phyloP scores from a whole-genome alignment of 108 stramenopile genomes.

The Fistulifera solaris region DNA sequence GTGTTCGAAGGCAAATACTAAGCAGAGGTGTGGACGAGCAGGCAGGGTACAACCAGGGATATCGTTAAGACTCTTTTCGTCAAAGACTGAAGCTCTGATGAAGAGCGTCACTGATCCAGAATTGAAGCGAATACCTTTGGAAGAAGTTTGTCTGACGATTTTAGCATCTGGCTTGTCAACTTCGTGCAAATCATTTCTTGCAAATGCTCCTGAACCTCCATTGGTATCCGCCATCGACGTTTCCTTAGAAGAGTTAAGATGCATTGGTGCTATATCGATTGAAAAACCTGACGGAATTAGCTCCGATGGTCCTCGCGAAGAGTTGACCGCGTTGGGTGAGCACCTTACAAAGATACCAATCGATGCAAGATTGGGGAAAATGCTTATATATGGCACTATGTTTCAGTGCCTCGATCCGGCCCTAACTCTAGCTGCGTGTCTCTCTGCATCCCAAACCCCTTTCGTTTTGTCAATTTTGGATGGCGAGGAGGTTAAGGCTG shows the following conservation, averaged over 20 bases:
- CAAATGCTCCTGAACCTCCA: slow-evolving; percentile 90
- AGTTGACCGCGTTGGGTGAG: slow-evolving; percentile 80
- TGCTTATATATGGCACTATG: slow-evolving; percentile 68
- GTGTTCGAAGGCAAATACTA: background rate
- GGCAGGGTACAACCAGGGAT: slow-evolving; percentile 89
- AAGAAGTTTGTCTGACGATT: slow-evolving; percentile 76
- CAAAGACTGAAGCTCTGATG: slow-evolving; percentile 50
- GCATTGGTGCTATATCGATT: slow-evolving; percentile 62
- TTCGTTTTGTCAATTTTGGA: slow-evolving; percentile 63
- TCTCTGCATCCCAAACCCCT: slow-evolving; percentile 61
- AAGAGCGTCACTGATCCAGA: slow-evolving; percentile 70
- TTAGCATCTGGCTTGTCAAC: slow-evolving; percentile 35
- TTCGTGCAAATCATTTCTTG: slow-evolving; percentile 68
- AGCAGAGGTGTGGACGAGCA: slow-evolving; percentile 37
- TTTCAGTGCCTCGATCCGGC: slow-evolving; percentile 70
- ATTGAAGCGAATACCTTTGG: slow-evolving; percentile 81
- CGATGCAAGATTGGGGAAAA: slow-evolving; percentile 81
- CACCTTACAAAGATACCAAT: slow-evolving; percentile 87
- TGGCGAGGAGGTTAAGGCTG: slow-evolving; percentile 60
- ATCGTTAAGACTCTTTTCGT: slow-evolving; percentile 79
- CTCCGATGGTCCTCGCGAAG: slow-evolving; percentile 12
- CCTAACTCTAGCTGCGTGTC: slow-evolving; percentile 69
- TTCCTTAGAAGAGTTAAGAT: slow-evolving; percentile 55
- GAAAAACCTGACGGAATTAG: background rate
- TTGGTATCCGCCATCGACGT: slow-evolving; percentile 40